A percentile compares a stretch with the other conserved stretches of the same genome.
Evolutionary conservation across 2,329 filamentous ascomycete species (phyloP).

Genomic region (Aspergillus pseudoglaucus): DNA sequence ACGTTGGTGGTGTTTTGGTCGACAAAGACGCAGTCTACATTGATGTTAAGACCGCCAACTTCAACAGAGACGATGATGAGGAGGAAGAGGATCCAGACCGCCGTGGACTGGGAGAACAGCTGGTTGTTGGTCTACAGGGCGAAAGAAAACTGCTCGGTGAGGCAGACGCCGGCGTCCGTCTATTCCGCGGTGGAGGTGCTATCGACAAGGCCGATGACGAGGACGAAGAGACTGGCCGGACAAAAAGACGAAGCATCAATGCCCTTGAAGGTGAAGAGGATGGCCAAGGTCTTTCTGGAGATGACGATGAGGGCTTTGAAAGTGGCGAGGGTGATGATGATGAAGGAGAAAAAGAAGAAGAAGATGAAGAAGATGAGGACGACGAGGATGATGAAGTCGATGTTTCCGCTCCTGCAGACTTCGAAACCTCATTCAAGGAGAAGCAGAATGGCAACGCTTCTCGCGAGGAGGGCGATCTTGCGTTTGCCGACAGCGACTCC

Average conservation of each 20-base stretch:
- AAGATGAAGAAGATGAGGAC: constrained; percentile 26
- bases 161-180: constrained; percentile 71
- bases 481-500: constrained; percentile 94
- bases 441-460: constrained; percentile 49
- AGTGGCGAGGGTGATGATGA: constrained; percentile 49
- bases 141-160: constrained; percentile 77
- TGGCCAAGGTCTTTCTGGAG: constrained; percentile 51
- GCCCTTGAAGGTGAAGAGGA: constrained; percentile 44
- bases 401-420: constrained; percentile 37
- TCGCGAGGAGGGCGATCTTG: constrained; percentile 62
- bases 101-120: constrained; percentile 86
- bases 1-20: constrained; percentile 90
- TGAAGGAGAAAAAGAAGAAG: constrained; percentile 45
- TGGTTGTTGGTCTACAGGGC: constrained; percentile 82
- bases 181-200: constrained; percentile 73
- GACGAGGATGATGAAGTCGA: constrained; percentile 33
- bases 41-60: constrained; percentile 64
- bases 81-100: constrained; percentile 63
- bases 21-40: constrained; percentile 97
- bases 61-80: constrained; percentile 57
- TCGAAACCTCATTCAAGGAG: constrained; percentile 38
- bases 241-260: constrained; percentile 46
- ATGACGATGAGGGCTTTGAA: constrained; percentile 50
- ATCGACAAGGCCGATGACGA: constrained; percentile 52
- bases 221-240: constrained; percentile 53